phyloP scores from a whole-genome alignment of 2,329 filamentous ascomycete genomes.

The Pseudocercospora eumusae region DNA sequence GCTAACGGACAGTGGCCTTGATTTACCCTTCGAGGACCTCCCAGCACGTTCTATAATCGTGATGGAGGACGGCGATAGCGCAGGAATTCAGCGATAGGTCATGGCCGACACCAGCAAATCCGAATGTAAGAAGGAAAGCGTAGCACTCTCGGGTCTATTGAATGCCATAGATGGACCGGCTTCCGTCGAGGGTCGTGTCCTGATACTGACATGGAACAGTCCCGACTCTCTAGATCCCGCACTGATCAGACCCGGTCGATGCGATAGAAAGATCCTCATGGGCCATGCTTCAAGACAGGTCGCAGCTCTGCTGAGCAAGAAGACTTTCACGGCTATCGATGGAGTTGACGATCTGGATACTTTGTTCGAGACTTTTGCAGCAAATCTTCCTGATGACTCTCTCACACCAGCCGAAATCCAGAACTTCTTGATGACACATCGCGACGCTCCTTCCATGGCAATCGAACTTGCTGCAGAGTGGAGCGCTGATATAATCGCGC shows the following conservation, averaged over 20 bases:
- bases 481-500: conserved; percentile 20
- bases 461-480: conserved; percentile 46
- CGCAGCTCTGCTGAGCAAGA: conserved; percentile 43
- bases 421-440: conserved; percentile 51
- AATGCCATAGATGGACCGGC: conserved; percentile 81
- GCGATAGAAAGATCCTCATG: conserved; percentile 67
- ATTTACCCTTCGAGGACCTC: conserved; percentile 96
- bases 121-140: conserved; percentile 38
- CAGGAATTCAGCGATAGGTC: conserved; percentile 93
- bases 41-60: conserved; percentile 98
- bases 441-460: conserved; percentile 49
- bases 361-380: conserved; percentile 45
- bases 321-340: conserved; percentile 33
- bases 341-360: conserved; percentile 5
- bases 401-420: conserved; percentile 56
- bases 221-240: conserved; percentile 72
- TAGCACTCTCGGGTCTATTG: conserved; percentile 73
- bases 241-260: conserved; percentile 69
- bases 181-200: conserved; percentile 71
- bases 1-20: conserved; percentile 94
- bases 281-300: conserved; percentile 45
- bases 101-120: background rate
- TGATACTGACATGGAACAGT: conserved; percentile 79
- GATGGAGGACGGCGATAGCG: conserved; percentile 94
- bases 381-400: conserved; percentile 44